Percentiles rank a stretch among this genome's conserved stretches.
phyloP scores from a whole-genome alignment of 2,329 filamentous ascomycete genomes.

The Exophiala mesophila region DNA sequence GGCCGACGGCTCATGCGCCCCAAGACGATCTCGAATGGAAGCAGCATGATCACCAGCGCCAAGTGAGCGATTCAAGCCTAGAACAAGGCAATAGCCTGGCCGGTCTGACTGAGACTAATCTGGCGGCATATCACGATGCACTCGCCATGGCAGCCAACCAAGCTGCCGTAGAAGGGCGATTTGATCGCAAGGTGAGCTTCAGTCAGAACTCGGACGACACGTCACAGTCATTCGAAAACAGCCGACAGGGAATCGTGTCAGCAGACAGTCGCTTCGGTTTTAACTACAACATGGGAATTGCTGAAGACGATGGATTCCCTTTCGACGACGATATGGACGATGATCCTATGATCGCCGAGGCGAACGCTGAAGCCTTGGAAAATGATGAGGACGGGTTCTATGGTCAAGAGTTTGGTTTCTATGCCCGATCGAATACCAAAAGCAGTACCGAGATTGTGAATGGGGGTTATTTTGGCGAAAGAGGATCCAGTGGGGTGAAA shows the following conservation, averaged over 20 bases:
- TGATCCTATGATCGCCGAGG: slow-evolving; percentile 87
- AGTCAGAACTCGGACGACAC: slow-evolving; percentile 38
- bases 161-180: slow-evolving; percentile 70
- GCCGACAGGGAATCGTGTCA: slow-evolving; percentile 43
- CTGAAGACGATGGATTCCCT: slow-evolving; percentile 46
- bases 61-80: slow-evolving; percentile 1
- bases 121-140: slow-evolving; percentile 75
- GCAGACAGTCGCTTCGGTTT: slow-evolving; percentile 49
- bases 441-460: slow-evolving; percentile 59
- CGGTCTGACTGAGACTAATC: slow-evolving; percentile 50
- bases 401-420: slow-evolving; percentile 94
- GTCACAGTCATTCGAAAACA: slow-evolving; percentile 35
- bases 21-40: too few species aligned
- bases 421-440: slow-evolving; percentile 55
- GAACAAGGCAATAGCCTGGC: slow-evolving; percentile 8
- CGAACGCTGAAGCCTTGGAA: slow-evolving; percentile 87
- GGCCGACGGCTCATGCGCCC: not conserved
- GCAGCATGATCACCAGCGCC: not conserved
- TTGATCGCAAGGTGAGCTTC: slow-evolving; percentile 56
- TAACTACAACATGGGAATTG: slow-evolving; percentile 36
- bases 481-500: slow-evolving; percentile 56
- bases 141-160: slow-evolving; percentile 75
- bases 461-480: slow-evolving; percentile 84
- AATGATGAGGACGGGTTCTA: slow-evolving; percentile 93
- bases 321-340: slow-evolving; percentile 68